These are phyloP conservation scores for Saccharomyces hybrid DNA, from an alignment of 1,139 yeast genomes.

Conservation along the genomic window DNA sequence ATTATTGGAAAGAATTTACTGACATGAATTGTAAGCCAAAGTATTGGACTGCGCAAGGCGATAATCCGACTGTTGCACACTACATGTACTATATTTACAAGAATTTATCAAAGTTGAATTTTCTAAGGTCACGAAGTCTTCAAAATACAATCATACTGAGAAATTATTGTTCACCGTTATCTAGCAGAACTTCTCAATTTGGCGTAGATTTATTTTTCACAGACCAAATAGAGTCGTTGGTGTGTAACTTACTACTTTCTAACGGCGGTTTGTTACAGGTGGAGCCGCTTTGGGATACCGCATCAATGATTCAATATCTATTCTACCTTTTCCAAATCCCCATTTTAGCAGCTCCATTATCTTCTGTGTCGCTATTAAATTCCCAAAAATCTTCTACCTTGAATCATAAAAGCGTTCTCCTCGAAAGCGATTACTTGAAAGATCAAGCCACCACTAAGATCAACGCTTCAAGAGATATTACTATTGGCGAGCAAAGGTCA, in stretches of 20 bases:
- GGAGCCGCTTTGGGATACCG: conserved; percentile 25
- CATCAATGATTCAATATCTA: conserved; percentile 21
- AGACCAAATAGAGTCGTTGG: conserved; percentile 24
- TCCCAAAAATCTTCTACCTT: conserved; percentile 3
- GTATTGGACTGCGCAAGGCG: conserved; percentile 25
- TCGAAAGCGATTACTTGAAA: conserved; percentile 1
- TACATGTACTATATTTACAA: conserved; percentile 26
- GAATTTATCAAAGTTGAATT: conserved; percentile 15
- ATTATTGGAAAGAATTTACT: conserved; percentile 25
- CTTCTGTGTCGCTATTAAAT: conserved; percentile 20
- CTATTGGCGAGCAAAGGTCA: conserved; percentile 14
- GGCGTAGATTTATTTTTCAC: conserved; percentile 16
- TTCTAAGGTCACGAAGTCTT: conserved; percentile 10
- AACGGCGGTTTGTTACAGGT: conserved; percentile 26
- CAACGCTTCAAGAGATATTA: conserved; percentile 18
- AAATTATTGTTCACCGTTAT: conserved; percentile 19
- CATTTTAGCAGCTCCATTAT: conserved; percentile 24
- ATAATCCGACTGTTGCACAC: conserved; percentile 29
- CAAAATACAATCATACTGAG: conserved; percentile 21
- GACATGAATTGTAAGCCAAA: conserved; percentile 14
- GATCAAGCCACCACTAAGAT: background rate
- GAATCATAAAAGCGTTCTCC: background rate
- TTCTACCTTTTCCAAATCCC: conserved; percentile 28
- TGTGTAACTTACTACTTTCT: conserved; percentile 23
- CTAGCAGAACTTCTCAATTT: conserved; percentile 26